Evolutionary conservation across 345 rosid species (phyloP), one percentile per base, ranked within the genome.

Genomic region (Sonneratia caseolaris): DNA sequence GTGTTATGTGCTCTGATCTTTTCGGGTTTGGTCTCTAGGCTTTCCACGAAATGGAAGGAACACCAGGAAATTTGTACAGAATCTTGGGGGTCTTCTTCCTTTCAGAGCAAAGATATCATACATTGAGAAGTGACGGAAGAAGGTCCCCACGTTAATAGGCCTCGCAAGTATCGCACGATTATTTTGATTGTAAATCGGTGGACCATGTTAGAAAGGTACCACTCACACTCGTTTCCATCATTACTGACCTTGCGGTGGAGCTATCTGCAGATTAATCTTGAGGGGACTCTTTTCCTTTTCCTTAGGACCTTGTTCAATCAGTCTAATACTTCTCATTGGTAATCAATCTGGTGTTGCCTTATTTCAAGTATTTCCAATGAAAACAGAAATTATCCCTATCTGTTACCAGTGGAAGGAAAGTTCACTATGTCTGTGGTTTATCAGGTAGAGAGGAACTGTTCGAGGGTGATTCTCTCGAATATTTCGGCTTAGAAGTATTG

Each of bases 161-260:
- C 61, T 42, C 56, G 18, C 18, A 27, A 64, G 61, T 59, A 36
- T 72, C 22, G 56, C 36, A 16, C 64, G 70, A 64, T 53, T 76
- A 49, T 56, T n/a, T 64, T 68, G 38, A 48, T 65, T 68, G 69
- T 57, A 40, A 9, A 40, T 3, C 12, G 35, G 75, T 4, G 81
- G 81, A 55, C 78, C 75, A 65, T 67, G 4, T 67, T 24, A 59
- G 15, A 18, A 42, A 19, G 19, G 51, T 42, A 59, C 64, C n/a
- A 24, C 13, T 59, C 8, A 59, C 36, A 59, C 9, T 22, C 36
- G 22, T 59, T 59, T 59, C 64, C 14, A 13, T 27, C 32, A 27
- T 36, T 13, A 24, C 15, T 59, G 12, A 22, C 35, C 0, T 59
- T 22, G 11, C 64, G 7, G 35, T 24, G 64, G 64, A 7, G 64